Evolutionary conservation across 2,329 filamentous ascomycete genomes (phyloP).

Genomic region (Dothiorella sarmentorum): DNA sequence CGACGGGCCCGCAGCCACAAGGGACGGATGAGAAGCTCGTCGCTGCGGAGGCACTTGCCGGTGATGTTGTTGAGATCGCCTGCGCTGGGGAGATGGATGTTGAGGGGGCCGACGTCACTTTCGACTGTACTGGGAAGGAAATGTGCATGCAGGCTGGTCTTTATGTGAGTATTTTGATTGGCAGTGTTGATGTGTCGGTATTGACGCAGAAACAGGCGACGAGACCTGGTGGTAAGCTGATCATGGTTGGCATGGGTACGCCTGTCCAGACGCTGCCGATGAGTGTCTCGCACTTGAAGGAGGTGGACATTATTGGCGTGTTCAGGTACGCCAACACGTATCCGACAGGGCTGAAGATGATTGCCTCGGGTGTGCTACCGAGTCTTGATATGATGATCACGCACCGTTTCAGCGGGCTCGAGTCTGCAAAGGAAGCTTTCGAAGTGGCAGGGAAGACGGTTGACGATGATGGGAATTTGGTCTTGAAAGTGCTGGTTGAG

Average conservation of each 20-base stretch:
- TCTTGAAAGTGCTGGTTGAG: slow-evolving; percentile 52
- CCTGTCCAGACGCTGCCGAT: slow-evolving; percentile 53
- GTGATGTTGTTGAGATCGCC: slow-evolving; percentile 36
- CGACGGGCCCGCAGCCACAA: slow-evolving; percentile 16
- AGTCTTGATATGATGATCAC: slow-evolving; percentile 52
- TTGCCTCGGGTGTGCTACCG: slow-evolving; percentile 49
- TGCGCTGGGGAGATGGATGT: slow-evolving; percentile 36
- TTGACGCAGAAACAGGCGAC: slow-evolving; percentile 31
- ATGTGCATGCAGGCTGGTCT: slow-evolving; percentile 43
- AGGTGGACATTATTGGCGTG: slow-evolving; percentile 57
- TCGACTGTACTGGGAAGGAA: slow-evolving; percentile 43
- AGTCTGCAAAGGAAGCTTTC: slow-evolving; percentile 51
- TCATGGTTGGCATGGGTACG: slow-evolving; percentile 57
- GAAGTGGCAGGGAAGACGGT: slow-evolving; percentile 48
- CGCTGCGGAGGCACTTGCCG: slow-evolving; percentile 35
- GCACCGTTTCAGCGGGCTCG: slow-evolving; percentile 48
- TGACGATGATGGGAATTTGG: slow-evolving; percentile 51
- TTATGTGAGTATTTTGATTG: slow-evolving; percentile 32
- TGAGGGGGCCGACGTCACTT: slow-evolving; percentile 40
- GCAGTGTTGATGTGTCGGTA: too few relatives aligned
- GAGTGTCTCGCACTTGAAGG: slow-evolving; percentile 52
- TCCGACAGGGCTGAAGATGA: slow-evolving; percentile 51
- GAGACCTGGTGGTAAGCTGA: slow-evolving; percentile 49
- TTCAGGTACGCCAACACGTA: slow-evolving; percentile 56
- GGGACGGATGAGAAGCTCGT: slow-evolving; percentile 27